Conservation (phyloP, 1,284 basidiomycete species). For the Boletellus sp. region DNA sequence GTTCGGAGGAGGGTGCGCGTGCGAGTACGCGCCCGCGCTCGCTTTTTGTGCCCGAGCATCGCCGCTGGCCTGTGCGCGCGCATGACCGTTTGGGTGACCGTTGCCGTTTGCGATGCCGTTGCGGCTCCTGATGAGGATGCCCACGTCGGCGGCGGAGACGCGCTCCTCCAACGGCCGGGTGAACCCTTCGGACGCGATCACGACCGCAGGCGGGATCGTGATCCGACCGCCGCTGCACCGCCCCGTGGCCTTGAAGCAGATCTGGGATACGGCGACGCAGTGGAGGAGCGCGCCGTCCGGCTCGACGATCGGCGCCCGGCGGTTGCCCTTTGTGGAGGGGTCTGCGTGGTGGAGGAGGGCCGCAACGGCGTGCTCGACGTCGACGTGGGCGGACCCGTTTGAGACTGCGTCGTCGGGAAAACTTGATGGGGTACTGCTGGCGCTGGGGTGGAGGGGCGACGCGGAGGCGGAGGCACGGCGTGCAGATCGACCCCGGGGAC, state of each 20-base stretch:
- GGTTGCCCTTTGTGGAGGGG: slow-evolving; percentile 4
- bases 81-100: neutral
- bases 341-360: slow-evolving; percentile 32
- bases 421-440: slow-evolving; percentile 8
- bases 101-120: neutral
- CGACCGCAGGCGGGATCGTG: slow-evolving; percentile 68
- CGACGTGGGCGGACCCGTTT: slow-evolving; percentile 7
- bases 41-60: neutral
- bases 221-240: slow-evolving; percentile 48
- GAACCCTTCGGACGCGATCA: slow-evolving; percentile 55
- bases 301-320: slow-evolving; percentile 35
- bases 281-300: slow-evolving; percentile 61
- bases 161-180: slow-evolving; percentile 27
- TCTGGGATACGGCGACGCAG: slow-evolving; percentile 64
- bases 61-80: neutral
- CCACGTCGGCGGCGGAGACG: too few relatives aligned
- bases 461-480: neutral
- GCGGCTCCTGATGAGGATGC: neutral
- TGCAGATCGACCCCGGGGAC: neutral
- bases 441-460: neutral
- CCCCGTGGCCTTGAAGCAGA: slow-evolving; percentile 59
- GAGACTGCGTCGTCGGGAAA: neutral
- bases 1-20: slow-evolving; percentile 49
- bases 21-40: slow-evolving; percentile 34
- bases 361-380: slow-evolving; percentile 30